Conservation (phyloP, 2,329 filamentous ascomycete species). For the Fusarium transvaalense region DNA sequence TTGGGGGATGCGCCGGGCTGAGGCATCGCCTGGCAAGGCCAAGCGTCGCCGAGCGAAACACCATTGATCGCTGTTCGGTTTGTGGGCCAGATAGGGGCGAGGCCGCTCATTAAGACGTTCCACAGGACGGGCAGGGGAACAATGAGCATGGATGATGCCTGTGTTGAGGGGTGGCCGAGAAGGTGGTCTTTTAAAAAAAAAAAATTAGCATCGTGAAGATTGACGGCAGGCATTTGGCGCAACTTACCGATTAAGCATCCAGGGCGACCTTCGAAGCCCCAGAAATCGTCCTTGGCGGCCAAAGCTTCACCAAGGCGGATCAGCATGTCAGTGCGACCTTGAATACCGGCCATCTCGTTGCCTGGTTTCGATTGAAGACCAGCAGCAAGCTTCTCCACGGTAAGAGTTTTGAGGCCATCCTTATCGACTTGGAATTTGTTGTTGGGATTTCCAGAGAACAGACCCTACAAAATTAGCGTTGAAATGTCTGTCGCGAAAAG, state of each 20-base stretch:
- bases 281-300: conserved; percentile 80
- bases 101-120: conserved; percentile 88
- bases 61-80: conserved; percentile 90
- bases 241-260: conserved; percentile 91
- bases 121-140: conserved; percentile 89
- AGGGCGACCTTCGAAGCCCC: conserved; percentile 84
- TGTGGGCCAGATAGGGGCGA: conserved; percentile 88
- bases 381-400: conserved; percentile 78
- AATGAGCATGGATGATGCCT: conserved; percentile 88
- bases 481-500: not conserved
- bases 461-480: conserved; percentile 63
- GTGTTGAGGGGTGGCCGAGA: conserved; percentile 89
- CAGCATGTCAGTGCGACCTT: conserved; percentile 85
- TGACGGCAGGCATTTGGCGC: not conserved
- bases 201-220: conserved; percentile 32
- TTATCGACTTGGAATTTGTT: conserved; percentile 94
- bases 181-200: conserved; percentile 77
- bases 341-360: conserved; percentile 86
- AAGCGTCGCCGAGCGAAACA: conserved; percentile 89
- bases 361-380: conserved; percentile 86
- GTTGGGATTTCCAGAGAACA: conserved; percentile 84
- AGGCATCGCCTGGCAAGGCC: conserved; percentile 89
- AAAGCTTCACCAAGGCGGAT: conserved; percentile 81
- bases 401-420: conserved; percentile 79
- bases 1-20: conserved; percentile 60